These are phyloP conservation scores for Claviceps purpurea DNA, from an alignment of 2,329 filamentous ascomycete genomes.

Conservation along the genomic window DNA sequence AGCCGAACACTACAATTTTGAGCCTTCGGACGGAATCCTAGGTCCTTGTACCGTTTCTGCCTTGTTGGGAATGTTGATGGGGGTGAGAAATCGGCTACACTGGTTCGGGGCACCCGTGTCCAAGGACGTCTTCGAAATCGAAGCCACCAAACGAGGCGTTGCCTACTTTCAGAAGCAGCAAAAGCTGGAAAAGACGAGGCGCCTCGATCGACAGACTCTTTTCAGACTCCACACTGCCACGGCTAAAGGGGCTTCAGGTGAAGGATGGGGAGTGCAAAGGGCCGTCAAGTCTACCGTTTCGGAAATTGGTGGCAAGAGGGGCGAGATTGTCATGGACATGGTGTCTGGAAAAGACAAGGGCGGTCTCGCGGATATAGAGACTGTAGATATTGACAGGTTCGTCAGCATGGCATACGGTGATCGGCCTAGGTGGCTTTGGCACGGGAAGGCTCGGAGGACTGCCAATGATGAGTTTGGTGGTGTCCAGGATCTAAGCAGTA, in stretches of 20 bases:
- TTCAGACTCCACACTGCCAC: slow-evolving; percentile 71
- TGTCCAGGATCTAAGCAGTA: slow-evolving; percentile 30
- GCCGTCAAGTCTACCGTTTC: slow-evolving; percentile 92
- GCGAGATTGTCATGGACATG: slow-evolving; percentile 92
- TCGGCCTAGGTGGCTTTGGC: slow-evolving; percentile 86
- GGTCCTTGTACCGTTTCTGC: slow-evolving; percentile 86
- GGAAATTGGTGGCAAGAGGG: slow-evolving; percentile 84
- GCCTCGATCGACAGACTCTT: slow-evolving; percentile 72
- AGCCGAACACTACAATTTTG: slow-evolving; percentile 79
- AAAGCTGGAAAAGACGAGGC: slow-evolving; percentile 63
- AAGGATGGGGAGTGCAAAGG: slow-evolving; percentile 83
- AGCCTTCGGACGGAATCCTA: slow-evolving; percentile 83
- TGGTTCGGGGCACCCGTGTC: slow-evolving; percentile 71
- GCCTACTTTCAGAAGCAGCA: slow-evolving; percentile 81
- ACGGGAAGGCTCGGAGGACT: slow-evolving; percentile 69
- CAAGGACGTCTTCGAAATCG: slow-evolving; percentile 86
- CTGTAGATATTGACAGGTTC: slow-evolving; percentile 75
- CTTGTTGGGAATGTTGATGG: slow-evolving; percentile 75
- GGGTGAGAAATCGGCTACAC: slow-evolving; percentile 77
- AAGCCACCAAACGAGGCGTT: slow-evolving; percentile 70
- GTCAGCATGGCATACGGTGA: slow-evolving; percentile 67
- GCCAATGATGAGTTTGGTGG: slow-evolving; percentile 28
- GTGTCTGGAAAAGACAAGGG: slow-evolving; percentile 77
- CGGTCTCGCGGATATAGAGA: slow-evolving; percentile 86
- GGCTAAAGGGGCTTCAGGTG: slow-evolving; percentile 76